Conservation (phyloP, 2,329 filamentous ascomycete genomes). For the Pseudocercospora cruenta region DNA sequence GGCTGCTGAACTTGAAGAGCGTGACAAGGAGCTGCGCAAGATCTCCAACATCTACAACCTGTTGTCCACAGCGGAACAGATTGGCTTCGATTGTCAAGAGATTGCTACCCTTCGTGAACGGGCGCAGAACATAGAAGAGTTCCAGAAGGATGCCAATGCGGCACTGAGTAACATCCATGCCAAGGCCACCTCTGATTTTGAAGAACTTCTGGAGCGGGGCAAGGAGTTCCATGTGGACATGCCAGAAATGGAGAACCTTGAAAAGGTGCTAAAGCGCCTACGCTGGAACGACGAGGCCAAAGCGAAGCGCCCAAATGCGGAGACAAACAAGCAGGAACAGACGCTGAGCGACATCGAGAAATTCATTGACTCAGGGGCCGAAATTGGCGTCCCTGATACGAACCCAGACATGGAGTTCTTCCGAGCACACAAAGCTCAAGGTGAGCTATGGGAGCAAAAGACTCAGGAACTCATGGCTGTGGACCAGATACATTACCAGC, state of each 20-base stretch:
- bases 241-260: conserved; percentile 81
- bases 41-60: conserved; percentile 86
- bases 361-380: conserved; percentile 75
- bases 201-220: conserved; percentile 88
- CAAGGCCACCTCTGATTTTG: conserved; percentile 73
- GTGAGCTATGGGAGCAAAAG: conserved; percentile 88
- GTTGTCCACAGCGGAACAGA: conserved; percentile 77
- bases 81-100: conserved; percentile 92
- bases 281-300: conserved; percentile 85
- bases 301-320: conserved; percentile 46
- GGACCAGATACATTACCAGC: conserved; percentile 88
- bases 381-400: conserved; percentile 75
- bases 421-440: conserved; percentile 73
- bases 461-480: conserved; percentile 91
- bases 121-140: conserved; percentile 79
- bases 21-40: conserved; percentile 80
- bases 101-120: conserved; percentile 84
- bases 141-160: conserved; percentile 74
- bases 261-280: conserved; percentile 78
- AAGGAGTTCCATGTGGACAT: conserved; percentile 89
- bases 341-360: conserved; percentile 77
- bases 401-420: conserved; percentile 80
- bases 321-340: conserved; percentile 56
- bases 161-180: conserved; percentile 69
- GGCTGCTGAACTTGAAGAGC: conserved; percentile 77